Percentiles rank a stretch among this genome's conserved stretches.
Evolutionary conservation across 2,329 filamentous ascomycete species (phyloP).

Genomic region (Thelonectria discophora): DNA sequence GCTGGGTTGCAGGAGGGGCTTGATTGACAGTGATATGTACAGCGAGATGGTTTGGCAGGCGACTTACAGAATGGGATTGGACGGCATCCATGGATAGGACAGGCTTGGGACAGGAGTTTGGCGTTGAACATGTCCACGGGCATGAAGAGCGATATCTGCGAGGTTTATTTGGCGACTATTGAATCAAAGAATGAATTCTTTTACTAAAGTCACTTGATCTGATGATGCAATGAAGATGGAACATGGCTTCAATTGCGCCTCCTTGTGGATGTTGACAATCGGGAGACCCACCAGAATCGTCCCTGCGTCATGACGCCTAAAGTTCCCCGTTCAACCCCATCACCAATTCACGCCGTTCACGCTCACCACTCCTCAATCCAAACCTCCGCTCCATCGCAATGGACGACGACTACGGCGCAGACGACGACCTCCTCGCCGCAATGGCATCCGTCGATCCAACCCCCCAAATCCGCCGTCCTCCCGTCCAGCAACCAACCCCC

Average conservation of each 20-base stretch:
- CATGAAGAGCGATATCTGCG: neutral
- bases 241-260: neutral
- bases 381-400: slow-evolving; percentile 36
- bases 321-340: neutral
- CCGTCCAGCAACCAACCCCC: slow-evolving; percentile 53
- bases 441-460: slow-evolving; percentile 59
- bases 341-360: neutral
- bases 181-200: neutral
- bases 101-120: neutral
- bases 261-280: neutral
- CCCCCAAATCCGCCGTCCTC: slow-evolving; percentile 33
- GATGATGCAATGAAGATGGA: no score
- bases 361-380: neutral
- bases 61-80: no score
- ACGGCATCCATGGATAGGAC: no score
- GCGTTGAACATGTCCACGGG: neutral
- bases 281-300: neutral
- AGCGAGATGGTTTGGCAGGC: no score
- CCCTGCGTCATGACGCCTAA: neutral
- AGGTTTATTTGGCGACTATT: neutral
- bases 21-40: slow-evolving; percentile 24
- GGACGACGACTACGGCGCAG: slow-evolving; percentile 67
- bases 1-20: slow-evolving; percentile 40
- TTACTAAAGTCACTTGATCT: neutral
- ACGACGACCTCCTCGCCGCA: slow-evolving; percentile 64